phyloP scores from a whole-genome alignment of 148 eudicot species.

The Cornus florida region DNA sequence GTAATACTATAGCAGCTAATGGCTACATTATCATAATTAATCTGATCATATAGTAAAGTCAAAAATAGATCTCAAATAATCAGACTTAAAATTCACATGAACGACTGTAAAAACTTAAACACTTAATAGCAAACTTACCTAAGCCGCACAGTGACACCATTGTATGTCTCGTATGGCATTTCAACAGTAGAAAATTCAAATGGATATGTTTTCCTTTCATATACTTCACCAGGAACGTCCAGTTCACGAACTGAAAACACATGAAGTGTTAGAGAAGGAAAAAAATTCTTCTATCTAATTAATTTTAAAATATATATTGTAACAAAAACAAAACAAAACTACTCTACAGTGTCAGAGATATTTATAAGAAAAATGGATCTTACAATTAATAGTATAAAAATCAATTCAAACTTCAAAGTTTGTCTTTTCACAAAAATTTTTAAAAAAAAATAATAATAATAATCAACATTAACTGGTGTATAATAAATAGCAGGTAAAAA shows the following conservation, averaged over 20 bases:
- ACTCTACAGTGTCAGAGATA: neutral
- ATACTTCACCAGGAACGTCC: constrained; percentile 96
- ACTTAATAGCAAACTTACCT: constrained; percentile 45
- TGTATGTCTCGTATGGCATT: constrained; percentile 95
- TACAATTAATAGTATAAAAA: neutral
- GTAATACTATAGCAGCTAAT: neutral
- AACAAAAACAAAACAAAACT: neutral
- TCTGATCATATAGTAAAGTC: neutral
- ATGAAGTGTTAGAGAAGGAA: neutral
- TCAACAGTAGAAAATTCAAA: constrained; percentile 98
- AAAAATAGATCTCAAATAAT: neutral
- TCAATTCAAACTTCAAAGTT: neutral
- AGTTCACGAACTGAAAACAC: constrained; percentile 81
- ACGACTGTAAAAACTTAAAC: neutral
- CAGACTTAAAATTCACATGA: neutral
- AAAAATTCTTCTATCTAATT: neutral
- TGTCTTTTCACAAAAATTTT: neutral
- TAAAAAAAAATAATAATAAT: too few relatives aligned
- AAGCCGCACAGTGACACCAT: constrained; percentile 88
- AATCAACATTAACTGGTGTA: too few relatives aligned
- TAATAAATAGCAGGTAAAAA: neutral
- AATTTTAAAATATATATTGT: too few relatives aligned
- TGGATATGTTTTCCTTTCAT: constrained; percentile 83
- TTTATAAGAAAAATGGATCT: neutral
- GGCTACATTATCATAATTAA: neutral